phyloP scores from a whole-genome alignment of 345 rosid species.

The Mercurialis annua region DNA sequence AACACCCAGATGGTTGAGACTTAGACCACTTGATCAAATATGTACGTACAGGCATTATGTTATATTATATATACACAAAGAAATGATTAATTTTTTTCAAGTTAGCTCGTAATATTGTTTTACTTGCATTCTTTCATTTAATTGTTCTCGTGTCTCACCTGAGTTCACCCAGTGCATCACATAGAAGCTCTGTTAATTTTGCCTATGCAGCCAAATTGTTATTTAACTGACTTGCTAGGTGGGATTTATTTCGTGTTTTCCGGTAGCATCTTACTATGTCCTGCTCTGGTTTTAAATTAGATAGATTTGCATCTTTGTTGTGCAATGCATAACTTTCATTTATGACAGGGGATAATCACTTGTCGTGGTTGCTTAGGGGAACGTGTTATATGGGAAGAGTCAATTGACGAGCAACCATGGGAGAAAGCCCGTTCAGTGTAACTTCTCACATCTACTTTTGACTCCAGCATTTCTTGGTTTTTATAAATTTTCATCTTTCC shows the following conservation, averaged over 20 bases:
- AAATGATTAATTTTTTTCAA: no score
- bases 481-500: not conserved
- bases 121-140: no score
- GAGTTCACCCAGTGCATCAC: no score
- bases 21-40: no score
- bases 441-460: constrained; percentile 11
- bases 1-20: no score
- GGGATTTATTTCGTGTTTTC: not conserved
- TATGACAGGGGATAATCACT: constrained; percentile 71
- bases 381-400: constrained; percentile 94
- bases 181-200: not conserved
- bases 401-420: constrained; percentile 91
- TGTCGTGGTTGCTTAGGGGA: constrained; percentile 79
- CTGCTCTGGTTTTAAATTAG: not conserved
- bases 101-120: no score
- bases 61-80: no score
- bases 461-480: constrained; percentile 2
- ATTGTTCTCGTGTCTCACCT: no score
- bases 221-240: not conserved
- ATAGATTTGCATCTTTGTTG: not conserved
- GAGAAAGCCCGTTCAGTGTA: constrained; percentile 91
- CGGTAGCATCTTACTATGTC: not conserved
- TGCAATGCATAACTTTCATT: not conserved
- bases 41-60: no score
- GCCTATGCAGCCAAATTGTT: not conserved